Evolutionary conservation across 2,329 filamentous ascomycete species (phyloP).

Genomic region (Acrocalymma vagum): DNA sequence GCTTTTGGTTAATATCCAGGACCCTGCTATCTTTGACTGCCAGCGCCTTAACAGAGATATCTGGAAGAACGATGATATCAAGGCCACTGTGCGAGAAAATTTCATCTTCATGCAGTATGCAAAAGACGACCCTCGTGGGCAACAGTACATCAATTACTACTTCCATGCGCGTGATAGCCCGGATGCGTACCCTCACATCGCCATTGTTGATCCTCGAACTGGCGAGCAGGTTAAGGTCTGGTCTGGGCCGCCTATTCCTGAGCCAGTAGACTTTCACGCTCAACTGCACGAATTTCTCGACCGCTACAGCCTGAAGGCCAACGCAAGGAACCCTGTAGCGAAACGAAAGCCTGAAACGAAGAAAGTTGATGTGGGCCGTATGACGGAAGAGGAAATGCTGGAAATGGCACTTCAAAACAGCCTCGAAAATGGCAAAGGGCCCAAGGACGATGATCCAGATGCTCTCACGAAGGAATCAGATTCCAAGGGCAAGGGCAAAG

Average conservation of each 20-base stretch:
- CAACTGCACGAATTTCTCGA: slow-evolving; percentile 97
- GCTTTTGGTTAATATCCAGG: slow-evolving; percentile 95
- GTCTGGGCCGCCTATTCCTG: slow-evolving; percentile 83
- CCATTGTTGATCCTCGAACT: slow-evolving; percentile 93
- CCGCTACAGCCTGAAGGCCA: slow-evolving; percentile 86
- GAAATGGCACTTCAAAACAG: slow-evolving; percentile 93
- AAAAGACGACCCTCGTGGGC: slow-evolving; percentile 80
- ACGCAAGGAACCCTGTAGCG: slow-evolving; percentile 92
- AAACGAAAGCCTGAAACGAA: slow-evolving; percentile 77
- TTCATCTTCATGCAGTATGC: slow-evolving; percentile 96
- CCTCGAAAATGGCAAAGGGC: slow-evolving; percentile 64
- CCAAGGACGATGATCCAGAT: slow-evolving; percentile 81
- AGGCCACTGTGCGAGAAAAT: slow-evolving; percentile 84
- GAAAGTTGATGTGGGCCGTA: slow-evolving; percentile 78
- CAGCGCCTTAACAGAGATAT: slow-evolving; percentile 93
- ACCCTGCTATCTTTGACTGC: slow-evolving; percentile 92
- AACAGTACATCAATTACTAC: slow-evolving; percentile 90
- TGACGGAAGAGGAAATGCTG: slow-evolving; percentile 98
- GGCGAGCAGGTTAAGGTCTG: slow-evolving; percentile 97
- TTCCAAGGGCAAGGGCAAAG: slow-evolving; percentile 60
- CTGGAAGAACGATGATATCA: slow-evolving; percentile 87
- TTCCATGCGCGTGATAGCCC: slow-evolving; percentile 80
- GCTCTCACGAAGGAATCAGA: slow-evolving; percentile 77
- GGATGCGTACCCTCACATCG: slow-evolving; percentile 95
- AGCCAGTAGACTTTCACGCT: slow-evolving; percentile 81